phyloP scores from a whole-genome alignment of 768 basidiomycete genomes.

The Tylopilus rubrobrunneus region DNA sequence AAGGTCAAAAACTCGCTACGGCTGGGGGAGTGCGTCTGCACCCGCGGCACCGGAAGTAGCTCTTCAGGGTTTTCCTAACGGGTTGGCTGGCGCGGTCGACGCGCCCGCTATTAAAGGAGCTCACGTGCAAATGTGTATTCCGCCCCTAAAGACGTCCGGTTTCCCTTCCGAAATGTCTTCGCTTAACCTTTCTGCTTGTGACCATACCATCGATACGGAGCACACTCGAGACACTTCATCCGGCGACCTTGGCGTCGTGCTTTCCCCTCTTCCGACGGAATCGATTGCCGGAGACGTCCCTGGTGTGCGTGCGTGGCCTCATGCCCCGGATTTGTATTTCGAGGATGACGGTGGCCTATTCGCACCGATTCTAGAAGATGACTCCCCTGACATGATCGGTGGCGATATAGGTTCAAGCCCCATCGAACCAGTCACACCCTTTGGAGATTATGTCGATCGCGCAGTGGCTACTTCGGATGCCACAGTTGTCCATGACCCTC shows the following conservation, averaged over 20 bases:
- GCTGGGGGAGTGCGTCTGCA: slow-evolving; percentile 55
- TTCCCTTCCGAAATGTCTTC: slow-evolving; percentile 14
- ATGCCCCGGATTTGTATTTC: slow-evolving; percentile 13
- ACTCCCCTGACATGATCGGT: slow-evolving; percentile 52
- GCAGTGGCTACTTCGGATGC: slow-evolving; percentile 48
- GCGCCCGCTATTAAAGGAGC: slow-evolving; percentile 81
- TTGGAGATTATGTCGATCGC: slow-evolving; percentile 72
- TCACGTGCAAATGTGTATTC: slow-evolving; percentile 80
- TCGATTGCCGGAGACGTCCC: slow-evolving; percentile 3
- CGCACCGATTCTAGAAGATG: slow-evolving; percentile 62
- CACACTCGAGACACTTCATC: background rate
- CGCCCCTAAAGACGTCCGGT: slow-evolving; percentile 50
- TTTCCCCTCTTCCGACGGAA: slow-evolving; percentile 11
- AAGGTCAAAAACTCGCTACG: slow-evolving; percentile 60
- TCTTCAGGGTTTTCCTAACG: slow-evolving; percentile 61
- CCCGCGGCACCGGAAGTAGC: slow-evolving; percentile 10
- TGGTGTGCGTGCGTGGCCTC: slow-evolving; percentile 16
- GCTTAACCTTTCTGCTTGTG: slow-evolving; percentile 27
- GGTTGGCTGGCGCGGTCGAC: slow-evolving; percentile 77
- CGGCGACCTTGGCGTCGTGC: background rate
- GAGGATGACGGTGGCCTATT: slow-evolving; percentile 39
- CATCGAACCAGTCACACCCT: slow-evolving; percentile 71
- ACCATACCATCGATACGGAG: slow-evolving; percentile 15
- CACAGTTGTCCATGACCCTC: slow-evolving; percentile 22
- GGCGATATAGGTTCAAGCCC: slow-evolving; percentile 64